Evolutionary conservation across 2,329 filamentous ascomycete genomes (phyloP).

Genomic region (Zasmidium cellare): DNA sequence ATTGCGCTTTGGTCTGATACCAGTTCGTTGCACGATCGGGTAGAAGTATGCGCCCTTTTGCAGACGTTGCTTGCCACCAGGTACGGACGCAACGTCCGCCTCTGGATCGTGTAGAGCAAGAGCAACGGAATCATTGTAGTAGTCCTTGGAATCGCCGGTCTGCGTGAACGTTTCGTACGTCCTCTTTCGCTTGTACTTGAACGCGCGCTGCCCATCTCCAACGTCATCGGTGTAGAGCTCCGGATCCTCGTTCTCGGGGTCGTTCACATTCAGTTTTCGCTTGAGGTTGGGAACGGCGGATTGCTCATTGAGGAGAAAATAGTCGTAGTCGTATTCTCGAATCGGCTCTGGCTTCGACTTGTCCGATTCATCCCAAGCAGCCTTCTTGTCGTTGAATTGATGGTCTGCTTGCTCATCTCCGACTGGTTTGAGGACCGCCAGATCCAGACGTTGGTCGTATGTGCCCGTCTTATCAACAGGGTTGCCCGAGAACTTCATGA

Average conservation of each 20-base stretch:
- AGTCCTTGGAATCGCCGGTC: constrained; percentile 50
- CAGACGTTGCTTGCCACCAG: constrained; percentile 39
- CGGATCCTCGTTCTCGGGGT: constrained; percentile 55
- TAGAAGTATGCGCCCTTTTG: constrained; percentile 63
- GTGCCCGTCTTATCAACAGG: constrained; percentile 51
- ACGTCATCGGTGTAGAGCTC: constrained; percentile 50
- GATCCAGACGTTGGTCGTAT: constrained; percentile 61
- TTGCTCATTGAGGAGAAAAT: constrained; percentile 56
- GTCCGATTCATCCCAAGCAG: constrained; percentile 50
- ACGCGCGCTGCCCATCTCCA: constrained; percentile 38
- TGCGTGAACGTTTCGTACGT: constrained; percentile 62
- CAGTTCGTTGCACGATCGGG: constrained; percentile 58
- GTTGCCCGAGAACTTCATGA: constrained; percentile 63
- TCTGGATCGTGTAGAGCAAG: constrained; percentile 59
- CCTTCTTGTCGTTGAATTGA: constrained; percentile 50
- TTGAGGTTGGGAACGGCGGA: constrained; percentile 53
- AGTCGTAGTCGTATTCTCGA: constrained; percentile 59
- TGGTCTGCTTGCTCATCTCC: constrained; percentile 48
- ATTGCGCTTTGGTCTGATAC: constrained; percentile 51
- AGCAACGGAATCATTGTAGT: constrained; percentile 57
- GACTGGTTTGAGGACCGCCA: constrained; percentile 57
- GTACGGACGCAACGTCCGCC: constrained; percentile 27
- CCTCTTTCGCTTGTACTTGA: constrained; percentile 58
- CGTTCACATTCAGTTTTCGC: constrained; percentile 55
- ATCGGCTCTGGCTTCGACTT: constrained; percentile 53